These are phyloP conservation scores for Laetiporus sulphureus DNA, from an alignment of 1,284 basidiomycete genomes.

Conservation along the genomic window DNA sequence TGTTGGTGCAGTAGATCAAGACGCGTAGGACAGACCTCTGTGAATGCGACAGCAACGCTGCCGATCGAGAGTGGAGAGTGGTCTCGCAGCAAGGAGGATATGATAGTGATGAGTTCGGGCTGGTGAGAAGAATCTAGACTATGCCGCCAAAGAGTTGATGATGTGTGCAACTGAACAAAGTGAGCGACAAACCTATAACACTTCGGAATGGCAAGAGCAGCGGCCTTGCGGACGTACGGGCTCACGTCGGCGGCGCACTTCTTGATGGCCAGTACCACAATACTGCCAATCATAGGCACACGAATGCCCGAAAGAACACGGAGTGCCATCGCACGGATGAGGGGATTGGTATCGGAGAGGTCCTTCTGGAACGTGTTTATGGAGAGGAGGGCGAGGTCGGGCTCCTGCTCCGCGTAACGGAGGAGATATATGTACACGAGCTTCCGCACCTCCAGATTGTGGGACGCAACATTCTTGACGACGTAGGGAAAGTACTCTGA, in stretches of 20 bases:
- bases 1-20: slow-evolving; percentile 86
- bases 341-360: slow-evolving; percentile 84
- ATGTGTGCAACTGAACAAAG: slow-evolving; percentile 1
- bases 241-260: slow-evolving; percentile 88
- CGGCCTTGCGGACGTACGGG: slow-evolving; percentile 90
- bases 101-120: slow-evolving; percentile 66
- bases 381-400: slow-evolving; percentile 91
- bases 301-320: slow-evolving; percentile 91
- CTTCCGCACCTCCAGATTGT: slow-evolving; percentile 91
- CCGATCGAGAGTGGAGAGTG: slow-evolving; percentile 87
- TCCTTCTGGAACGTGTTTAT: slow-evolving; percentile 99
- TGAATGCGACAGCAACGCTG: slow-evolving; percentile 81
- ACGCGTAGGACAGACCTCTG: slow-evolving; percentile 75
- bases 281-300: slow-evolving; percentile 80
- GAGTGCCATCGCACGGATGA: slow-evolving; percentile 91
- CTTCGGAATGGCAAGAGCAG: slow-evolving; percentile 86
- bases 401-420: slow-evolving; percentile 87
- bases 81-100: slow-evolving; percentile 74
- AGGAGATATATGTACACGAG: slow-evolving; percentile 97
- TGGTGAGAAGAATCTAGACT: slow-evolving; percentile 75
- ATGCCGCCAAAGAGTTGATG: slow-evolving; percentile 6
- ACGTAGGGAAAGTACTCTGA: slow-evolving; percentile 92
- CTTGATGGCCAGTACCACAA: slow-evolving; percentile 86
- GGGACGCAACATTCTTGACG: slow-evolving; percentile 89
- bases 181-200: slow-evolving; percentile 62